Evolutionary conservation across 352 stramenopile genomes (phyloP).

Genomic region (Pilasporangium apinafurcum): DNA sequence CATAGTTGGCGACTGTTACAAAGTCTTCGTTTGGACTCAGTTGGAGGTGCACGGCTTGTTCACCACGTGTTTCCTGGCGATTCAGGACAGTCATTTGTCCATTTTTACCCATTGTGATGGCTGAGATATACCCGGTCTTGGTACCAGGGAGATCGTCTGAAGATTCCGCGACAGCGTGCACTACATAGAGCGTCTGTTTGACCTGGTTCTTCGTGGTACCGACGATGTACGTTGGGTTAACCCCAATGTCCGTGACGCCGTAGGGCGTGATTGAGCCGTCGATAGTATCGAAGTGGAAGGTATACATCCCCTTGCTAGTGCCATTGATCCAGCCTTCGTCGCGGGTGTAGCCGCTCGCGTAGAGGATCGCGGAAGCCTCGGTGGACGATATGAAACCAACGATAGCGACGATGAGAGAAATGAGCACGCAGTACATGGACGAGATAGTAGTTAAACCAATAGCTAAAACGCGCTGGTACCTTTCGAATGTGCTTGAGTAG

Average conservation of each 20-base stretch:
- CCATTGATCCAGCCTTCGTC: conserved; percentile 68
- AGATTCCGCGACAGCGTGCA: conserved; percentile 43
- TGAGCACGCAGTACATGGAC: no score
- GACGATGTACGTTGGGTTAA: conserved; percentile 32
- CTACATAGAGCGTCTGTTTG: conserved; percentile 30
- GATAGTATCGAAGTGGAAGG: conserved; percentile 38
- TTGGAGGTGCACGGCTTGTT: conserved; percentile 35
- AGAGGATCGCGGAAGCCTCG: conserved; percentile 43
- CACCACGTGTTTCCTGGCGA: conserved; percentile 36
- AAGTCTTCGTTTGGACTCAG: conserved; percentile 43
- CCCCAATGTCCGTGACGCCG: conserved; percentile 23
- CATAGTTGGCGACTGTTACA: conserved; percentile 59
- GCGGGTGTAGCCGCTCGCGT: conserved; percentile 52
- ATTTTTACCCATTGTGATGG: conserved; percentile 25
- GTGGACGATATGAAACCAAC: no score
- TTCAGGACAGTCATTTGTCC: conserved; percentile 41
- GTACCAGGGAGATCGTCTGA: conserved; percentile 16
- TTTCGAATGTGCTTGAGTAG: no score
- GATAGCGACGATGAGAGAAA: no score
- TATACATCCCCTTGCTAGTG: conserved; percentile 55
- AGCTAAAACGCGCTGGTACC: no score
- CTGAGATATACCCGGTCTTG: conserved; percentile 41
- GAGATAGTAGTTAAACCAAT: no score
- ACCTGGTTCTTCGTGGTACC: conserved; percentile 5
- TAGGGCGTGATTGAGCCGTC: conserved; percentile 29